Conservation (phyloP, 1,284 basidiomycete species). For the Trichosporon sp. region DNA sequence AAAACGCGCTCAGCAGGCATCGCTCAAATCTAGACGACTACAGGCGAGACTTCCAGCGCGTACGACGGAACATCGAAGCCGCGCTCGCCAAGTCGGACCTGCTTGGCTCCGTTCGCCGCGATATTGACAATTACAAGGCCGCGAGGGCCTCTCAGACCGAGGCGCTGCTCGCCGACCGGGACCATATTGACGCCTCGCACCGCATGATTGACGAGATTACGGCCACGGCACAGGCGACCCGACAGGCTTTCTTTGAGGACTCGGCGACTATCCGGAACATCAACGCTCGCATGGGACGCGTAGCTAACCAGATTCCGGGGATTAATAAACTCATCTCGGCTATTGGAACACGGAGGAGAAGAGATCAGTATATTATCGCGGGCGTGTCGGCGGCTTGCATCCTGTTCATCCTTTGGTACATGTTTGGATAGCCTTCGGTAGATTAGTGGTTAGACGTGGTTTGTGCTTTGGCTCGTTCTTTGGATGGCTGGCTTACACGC, state of each 20-base stretch:
- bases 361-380: constrained; percentile 87
- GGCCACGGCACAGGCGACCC: constrained; percentile 95
- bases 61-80: constrained; percentile 74
- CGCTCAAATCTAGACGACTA: constrained; percentile 85
- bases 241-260: constrained; percentile 88
- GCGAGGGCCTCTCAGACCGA: constrained; percentile 70
- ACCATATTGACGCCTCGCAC: constrained; percentile 85
- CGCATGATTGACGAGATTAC: constrained; percentile 79
- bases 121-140: constrained; percentile 81
- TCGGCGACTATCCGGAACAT: constrained; percentile 67
- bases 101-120: constrained; percentile 84
- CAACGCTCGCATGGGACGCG: constrained; percentile 73
- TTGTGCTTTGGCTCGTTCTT: background rate
- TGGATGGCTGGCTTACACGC: no score
- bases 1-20: constrained; percentile 83
- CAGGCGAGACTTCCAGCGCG: constrained; percentile 70
- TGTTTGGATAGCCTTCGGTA: constrained; percentile 57
- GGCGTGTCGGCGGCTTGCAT: constrained; percentile 77
- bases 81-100: constrained; percentile 82
- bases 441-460: no score
- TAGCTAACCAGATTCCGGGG: constrained; percentile 81
- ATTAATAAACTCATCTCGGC: constrained; percentile 85
- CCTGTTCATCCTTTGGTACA: constrained; percentile 70
- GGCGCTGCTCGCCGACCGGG: constrained; percentile 77
- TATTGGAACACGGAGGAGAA: constrained; percentile 81